Evolutionary conservation across 106 monocot species (phyloP), one percentile per base, ranked within the genome.

Genomic region (Apostasia ramifera): DNA sequence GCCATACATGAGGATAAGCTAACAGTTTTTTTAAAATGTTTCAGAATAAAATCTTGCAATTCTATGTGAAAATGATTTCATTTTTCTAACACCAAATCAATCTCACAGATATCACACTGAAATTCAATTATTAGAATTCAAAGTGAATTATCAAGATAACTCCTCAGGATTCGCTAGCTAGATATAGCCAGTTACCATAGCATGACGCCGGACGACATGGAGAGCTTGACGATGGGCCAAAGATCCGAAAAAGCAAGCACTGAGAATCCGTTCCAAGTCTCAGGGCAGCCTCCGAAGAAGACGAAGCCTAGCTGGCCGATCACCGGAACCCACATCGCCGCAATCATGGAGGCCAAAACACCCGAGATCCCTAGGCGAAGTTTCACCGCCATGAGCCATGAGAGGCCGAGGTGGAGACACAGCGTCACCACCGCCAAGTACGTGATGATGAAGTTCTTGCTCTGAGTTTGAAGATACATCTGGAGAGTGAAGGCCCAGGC

Each of bases 131-230:
- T 26, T 26, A 26, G 26, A 26, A 26, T 26, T 26, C 26, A 26
- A 26, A 26, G 26, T 26, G 26, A 26, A 26, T 26, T 26, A 26
- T 26, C 26, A 26, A 26, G 26, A 26, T 26, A 26, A 26, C 26
- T 26, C 26, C 26, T 26, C 26, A 26, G 26, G 26, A 26, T 26
- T 26, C 26, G 26, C 26, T n/a, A 61, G 9, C 11, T 40, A 40
- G 8, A 43, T 12, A 41, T 14, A 52, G 49, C 4, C 12, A 14
- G 45, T 62, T 79, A 94, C 94, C 94, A 90, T 4, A 94, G 2
- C 94, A 94, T 94, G 15, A 67, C 82, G 14, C 87, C 94, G 47
- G 87, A 88, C 40, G 90, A 85, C 50, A 88, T 8, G 47, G 94
- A 94, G 47, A 88, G 81, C 78, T 77, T 84, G 14, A 84, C 38